phyloP scores from a whole-genome alignment of 2,329 filamentous ascomycete species.

The Alternaria burnsii region DNA sequence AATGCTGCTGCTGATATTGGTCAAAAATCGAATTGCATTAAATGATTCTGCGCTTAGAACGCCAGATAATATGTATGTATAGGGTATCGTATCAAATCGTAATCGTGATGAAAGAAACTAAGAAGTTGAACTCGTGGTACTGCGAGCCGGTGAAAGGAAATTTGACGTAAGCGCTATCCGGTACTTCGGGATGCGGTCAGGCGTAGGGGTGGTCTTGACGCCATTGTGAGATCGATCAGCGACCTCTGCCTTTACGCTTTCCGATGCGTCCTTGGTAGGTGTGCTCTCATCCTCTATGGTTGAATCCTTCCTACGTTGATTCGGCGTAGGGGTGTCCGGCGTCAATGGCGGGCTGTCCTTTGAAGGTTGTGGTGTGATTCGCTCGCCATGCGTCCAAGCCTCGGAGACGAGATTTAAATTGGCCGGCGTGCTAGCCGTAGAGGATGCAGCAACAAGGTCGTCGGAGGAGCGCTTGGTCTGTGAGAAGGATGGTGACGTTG shows the following conservation, averaged over 20 bases:
- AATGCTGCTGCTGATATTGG: not conserved
- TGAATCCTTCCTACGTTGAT: conserved; percentile 27
- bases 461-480: conserved; percentile 48
- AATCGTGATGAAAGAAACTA: not conserved
- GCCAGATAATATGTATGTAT: not conserved
- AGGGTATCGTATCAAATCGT: conserved; percentile 10
- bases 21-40: not conserved
- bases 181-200: conserved; percentile 38
- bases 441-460: conserved; percentile 41
- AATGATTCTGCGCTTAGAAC: not conserved
- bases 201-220: not conserved
- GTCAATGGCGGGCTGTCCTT: conserved; percentile 24
- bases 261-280: conserved; percentile 15
- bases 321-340: conserved; percentile 33
- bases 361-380: conserved; percentile 20
- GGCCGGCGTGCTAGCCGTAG: conserved; percentile 38
- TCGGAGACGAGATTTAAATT: conserved; percentile 18
- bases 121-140: conserved; percentile 4
- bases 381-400: conserved; percentile 27
- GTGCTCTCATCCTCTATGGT: conserved; percentile 6
- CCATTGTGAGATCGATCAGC: conserved; percentile 6
- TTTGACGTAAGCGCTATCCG: conserved; percentile 44
- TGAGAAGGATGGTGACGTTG: conserved; percentile 37
- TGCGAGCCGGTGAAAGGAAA: conserved; percentile 31
- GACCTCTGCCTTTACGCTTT: not conserved